Evolutionary conservation across 176 grass and related monocot species (phyloP).

Genomic region (Thalia dealbata): DNA sequence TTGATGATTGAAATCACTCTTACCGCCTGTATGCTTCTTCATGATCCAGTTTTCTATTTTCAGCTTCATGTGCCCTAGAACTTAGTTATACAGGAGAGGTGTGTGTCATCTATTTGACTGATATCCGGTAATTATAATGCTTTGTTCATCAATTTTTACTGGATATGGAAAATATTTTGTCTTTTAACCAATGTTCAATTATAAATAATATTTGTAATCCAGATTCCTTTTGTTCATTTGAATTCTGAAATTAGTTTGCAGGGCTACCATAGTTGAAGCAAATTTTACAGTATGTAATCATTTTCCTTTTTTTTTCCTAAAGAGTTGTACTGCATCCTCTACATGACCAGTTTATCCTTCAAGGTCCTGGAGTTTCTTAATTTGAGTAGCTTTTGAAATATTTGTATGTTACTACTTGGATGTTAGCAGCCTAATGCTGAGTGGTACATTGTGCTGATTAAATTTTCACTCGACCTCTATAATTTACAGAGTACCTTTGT

Average conservation of each 20-base stretch:
- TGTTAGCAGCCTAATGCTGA: not conserved
- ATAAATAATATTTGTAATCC: not conserved
- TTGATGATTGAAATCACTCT: not conserved
- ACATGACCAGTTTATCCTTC: not conserved
- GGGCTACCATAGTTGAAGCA: not conserved
- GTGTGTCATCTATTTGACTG: not conserved
- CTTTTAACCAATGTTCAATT: conserved; percentile 9
- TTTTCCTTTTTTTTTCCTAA: not conserved
- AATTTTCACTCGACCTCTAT: not conserved
- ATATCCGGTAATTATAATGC: not conserved
- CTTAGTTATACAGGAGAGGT: not conserved
- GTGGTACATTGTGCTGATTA: not conserved
- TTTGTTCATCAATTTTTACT: not conserved
- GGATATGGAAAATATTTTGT: not conserved
- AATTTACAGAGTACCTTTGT: conserved; percentile 71
- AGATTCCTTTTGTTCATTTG: not conserved
- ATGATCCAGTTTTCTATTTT: not conserved
- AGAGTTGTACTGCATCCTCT: not conserved
- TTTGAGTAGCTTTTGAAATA: conserved; percentile 1
- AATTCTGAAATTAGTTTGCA: not conserved
- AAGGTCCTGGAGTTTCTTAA: not conserved
- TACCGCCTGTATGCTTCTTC: not conserved
- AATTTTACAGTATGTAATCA: no score
- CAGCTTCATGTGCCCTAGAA: not conserved
- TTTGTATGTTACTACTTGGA: not conserved